phyloP scores from a whole-genome alignment of 192 early-diverging fungal genomes.

The Coemansia sp. region DNA sequence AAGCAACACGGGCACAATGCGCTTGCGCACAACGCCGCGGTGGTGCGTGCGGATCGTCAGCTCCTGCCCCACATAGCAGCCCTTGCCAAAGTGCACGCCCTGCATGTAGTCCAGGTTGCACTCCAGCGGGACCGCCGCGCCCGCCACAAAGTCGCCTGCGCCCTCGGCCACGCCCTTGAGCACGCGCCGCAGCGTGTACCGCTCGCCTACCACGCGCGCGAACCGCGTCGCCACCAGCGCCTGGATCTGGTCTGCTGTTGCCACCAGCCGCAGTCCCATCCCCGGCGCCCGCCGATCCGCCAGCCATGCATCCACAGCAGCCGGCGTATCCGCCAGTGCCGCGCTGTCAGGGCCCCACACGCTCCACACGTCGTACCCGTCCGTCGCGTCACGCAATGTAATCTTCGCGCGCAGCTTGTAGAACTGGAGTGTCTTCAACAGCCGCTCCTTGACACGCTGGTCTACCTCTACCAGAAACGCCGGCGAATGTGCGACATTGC shows the following conservation, averaged over 20 bases:
- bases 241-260: constrained; percentile 5
- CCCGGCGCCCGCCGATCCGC: constrained; percentile 59
- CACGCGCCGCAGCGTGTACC: constrained; percentile 77
- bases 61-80: constrained; percentile 98
- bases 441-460: constrained; percentile 46
- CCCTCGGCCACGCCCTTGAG: constrained; percentile 92
- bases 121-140: constrained; percentile 80
- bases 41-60: constrained; percentile 97
- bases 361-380: constrained; percentile 67
- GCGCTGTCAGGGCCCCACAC: constrained; percentile 68
- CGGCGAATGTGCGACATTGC: constrained; percentile 62
- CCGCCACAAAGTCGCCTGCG: constrained; percentile 70
- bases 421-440: constrained; percentile 70
- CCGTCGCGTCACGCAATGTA: constrained; percentile 64
- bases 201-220: constrained; percentile 51
- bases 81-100: constrained; percentile 96
- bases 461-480: constrained; percentile 79
- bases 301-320: constrained; percentile 34
- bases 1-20: constrained; percentile 75
- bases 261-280: constrained; percentile 63
- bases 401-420: constrained; percentile 81
- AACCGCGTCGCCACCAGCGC: constrained; percentile 58
- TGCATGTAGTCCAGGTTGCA: constrained; percentile 89
- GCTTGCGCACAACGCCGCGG: constrained; percentile 89
- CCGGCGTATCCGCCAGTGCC: constrained; percentile 25